Evolutionary conservation across 176 grass and related monocot species (phyloP).

Genomic region (Areca catechu): DNA sequence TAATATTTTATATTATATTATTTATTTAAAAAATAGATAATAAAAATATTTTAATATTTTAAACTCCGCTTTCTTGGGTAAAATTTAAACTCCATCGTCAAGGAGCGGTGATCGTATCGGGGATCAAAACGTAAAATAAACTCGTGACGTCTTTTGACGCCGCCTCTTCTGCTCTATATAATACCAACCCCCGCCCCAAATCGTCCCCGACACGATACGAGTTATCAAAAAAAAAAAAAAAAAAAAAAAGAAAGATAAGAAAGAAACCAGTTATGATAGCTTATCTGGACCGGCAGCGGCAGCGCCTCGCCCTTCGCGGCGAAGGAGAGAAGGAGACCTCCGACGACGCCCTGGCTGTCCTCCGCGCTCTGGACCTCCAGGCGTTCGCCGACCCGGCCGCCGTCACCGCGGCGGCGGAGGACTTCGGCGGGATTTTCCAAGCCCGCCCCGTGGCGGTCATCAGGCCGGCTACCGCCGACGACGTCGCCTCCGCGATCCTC

Average conservation of each 20-base stretch:
- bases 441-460: constrained; percentile 38
- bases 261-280: constrained; percentile 28
- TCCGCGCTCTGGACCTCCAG: constrained; percentile 1
- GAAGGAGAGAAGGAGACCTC: neutral
- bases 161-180: too few species aligned
- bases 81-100: neutral
- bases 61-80: too few species aligned
- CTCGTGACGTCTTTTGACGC: too few species aligned
- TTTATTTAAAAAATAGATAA: too few species aligned
- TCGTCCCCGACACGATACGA: too few species aligned
- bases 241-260: too few species aligned
- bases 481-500: constrained; percentile 47
- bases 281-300: constrained; percentile 42
- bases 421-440: constrained; percentile 60
- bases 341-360: neutral
- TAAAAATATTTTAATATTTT: neutral
- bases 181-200: too few species aligned
- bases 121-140: neutral
- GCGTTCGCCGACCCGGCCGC: neutral
- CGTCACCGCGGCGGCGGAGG: constrained; percentile 30
- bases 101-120: constrained; percentile 2
- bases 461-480: constrained; percentile 44
- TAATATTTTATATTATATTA: too few species aligned
- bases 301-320: constrained; percentile 16
- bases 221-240: too few species aligned